Conservation (phyloP, 345 rosid genomes). For the Eucalyptus viminalis region DNA sequence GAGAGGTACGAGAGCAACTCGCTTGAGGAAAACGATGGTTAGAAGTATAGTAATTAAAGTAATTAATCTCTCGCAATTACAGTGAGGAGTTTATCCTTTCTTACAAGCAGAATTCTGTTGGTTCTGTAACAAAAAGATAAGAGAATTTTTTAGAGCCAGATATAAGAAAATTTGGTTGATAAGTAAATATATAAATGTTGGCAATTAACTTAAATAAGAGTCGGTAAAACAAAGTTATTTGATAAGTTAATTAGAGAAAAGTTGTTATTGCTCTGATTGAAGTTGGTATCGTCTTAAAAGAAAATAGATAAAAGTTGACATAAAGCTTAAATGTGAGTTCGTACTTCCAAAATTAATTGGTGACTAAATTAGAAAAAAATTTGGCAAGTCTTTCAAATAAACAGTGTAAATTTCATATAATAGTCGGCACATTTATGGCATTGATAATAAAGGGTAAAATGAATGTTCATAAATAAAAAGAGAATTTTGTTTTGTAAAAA, state of each 20-base stretch:
- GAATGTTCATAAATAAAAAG: not conserved
- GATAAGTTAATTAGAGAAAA: not conserved
- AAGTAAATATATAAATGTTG: not conserved
- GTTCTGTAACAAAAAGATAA: rapidly evolving
- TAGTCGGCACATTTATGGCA: not conserved
- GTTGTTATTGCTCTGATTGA: not conserved
- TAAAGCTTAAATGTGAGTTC: not conserved
- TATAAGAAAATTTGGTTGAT: not conserved
- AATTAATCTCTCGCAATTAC: not conserved
- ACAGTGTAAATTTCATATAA: not conserved
- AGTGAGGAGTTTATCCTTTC: not conserved
- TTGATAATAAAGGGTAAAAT: not conserved
- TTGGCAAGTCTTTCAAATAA: not conserved
- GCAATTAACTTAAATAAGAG: not conserved
- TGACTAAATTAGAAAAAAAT: not conserved
- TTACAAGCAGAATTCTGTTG: not conserved
- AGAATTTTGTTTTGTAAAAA: not conserved
- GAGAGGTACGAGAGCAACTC: not conserved
- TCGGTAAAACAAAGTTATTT: not conserved
- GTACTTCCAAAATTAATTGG: not conserved
- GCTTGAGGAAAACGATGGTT: not conserved
- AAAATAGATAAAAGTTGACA: not conserved
- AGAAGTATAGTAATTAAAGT: not conserved
- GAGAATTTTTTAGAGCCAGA: not conserved
- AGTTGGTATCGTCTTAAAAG: not conserved